Conservation (phyloP, 164 flowering plant genomes). For the Litsea cubeba region DNA sequence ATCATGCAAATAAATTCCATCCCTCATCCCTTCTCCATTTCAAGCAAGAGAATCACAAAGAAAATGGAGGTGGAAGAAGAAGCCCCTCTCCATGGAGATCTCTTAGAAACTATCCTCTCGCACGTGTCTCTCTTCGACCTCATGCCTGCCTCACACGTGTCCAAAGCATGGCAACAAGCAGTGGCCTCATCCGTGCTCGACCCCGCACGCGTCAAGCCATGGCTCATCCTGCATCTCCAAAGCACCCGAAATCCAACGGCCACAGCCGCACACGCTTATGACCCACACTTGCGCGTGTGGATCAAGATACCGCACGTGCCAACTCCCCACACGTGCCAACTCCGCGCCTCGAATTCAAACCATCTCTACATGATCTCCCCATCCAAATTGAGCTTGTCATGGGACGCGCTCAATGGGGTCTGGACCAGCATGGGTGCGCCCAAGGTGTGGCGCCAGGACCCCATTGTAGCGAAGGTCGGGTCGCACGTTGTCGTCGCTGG, state of each 20-base stretch:
- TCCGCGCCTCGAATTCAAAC: conserved; percentile 47
- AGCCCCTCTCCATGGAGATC: conserved; percentile 47
- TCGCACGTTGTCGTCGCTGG: conserved; percentile 58
- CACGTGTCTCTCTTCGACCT: conserved; percentile 56
- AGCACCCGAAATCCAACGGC: conserved; percentile 21
- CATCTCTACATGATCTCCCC: conserved; percentile 53
- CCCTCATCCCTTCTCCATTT: no score
- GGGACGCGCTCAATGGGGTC: conserved; percentile 39
- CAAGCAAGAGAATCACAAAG: neutral
- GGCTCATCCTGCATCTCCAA: conserved; percentile 64
- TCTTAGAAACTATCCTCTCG: conserved; percentile 48
- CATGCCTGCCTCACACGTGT: conserved; percentile 47
- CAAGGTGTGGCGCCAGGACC: conserved; percentile 55
- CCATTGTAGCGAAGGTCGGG: conserved; percentile 57
- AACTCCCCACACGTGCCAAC: conserved; percentile 8
- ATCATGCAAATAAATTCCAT: neutral
- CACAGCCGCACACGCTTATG: conserved; percentile 43
- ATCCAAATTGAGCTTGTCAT: conserved; percentile 43
- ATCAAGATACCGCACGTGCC: conserved; percentile 20
- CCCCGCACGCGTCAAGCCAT: conserved; percentile 43
- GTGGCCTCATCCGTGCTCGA: conserved; percentile 39
- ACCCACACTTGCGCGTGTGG: conserved; percentile 60
- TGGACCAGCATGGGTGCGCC: conserved; percentile 52
- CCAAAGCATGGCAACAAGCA: conserved; percentile 51
- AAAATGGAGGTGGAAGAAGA: conserved; percentile 6